Conservation (phyloP, 2,329 filamentous ascomycete species). For the Hortaea sp. region DNA sequence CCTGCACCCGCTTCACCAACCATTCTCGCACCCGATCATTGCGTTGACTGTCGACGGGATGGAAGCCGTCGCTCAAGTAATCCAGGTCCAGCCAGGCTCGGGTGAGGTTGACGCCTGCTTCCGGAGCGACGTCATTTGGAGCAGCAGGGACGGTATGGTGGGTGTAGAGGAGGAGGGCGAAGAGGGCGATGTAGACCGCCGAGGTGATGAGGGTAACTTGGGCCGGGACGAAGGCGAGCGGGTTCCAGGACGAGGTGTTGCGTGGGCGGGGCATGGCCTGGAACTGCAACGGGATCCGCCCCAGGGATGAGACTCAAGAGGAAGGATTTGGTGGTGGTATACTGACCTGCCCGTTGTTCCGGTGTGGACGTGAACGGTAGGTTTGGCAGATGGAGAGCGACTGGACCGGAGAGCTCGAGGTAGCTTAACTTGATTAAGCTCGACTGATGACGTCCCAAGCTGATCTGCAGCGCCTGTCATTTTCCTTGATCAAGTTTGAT, state of each 20-base stretch:
- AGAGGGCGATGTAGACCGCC: conserved; percentile 68
- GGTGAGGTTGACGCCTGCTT: conserved; percentile 62
- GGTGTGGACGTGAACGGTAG: too few species aligned
- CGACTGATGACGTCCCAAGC: too few species aligned
- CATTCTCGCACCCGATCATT: conserved; percentile 75
- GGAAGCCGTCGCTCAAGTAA: conserved; percentile 61
- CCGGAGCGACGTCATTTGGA: conserved; percentile 47
- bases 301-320: too few species aligned
- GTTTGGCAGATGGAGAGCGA: too few species aligned
- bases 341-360: too few species aligned
- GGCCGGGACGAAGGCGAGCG: conserved; percentile 65
- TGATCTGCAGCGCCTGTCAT: too few species aligned
- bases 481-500: too few species aligned
- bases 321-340: too few species aligned
- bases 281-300: too few species aligned
- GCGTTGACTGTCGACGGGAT: conserved; percentile 77
- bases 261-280: too few species aligned
- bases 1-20: conserved; percentile 59
- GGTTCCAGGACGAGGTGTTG: conserved; percentile 21
- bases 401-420: too few species aligned
- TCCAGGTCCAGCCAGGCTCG: conserved; percentile 82
- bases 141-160: conserved; percentile 68
- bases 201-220: conserved; percentile 75
- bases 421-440: too few species aligned
- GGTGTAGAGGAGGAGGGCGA: conserved; percentile 59